Conservation (phyloP, 306 rosid genomes). For the Canavalia ensiformis region DNA sequence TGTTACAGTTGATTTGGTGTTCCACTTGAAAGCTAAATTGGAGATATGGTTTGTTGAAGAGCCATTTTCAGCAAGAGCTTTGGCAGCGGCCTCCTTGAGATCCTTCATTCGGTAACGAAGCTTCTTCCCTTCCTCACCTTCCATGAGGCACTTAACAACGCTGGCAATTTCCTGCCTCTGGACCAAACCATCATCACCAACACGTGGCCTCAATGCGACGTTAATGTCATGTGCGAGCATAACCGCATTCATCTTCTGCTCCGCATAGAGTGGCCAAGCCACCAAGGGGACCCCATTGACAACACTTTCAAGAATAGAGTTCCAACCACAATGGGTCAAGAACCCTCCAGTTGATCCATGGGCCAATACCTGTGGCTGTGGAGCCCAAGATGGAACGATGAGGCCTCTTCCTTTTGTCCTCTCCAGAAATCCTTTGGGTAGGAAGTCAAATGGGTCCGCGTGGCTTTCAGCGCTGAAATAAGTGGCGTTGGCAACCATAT, state of each 20-base stretch:
- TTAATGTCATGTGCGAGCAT: slow-evolving; percentile 56
- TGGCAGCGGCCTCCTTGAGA: slow-evolving; percentile 63
- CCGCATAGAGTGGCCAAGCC: slow-evolving; percentile 86
- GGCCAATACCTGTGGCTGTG: slow-evolving; percentile 68
- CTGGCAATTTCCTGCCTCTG: slow-evolving; percentile 62
- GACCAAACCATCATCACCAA: slow-evolving; percentile 54
- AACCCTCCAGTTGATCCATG: slow-evolving; percentile 77
- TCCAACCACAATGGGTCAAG: slow-evolving; percentile 90
- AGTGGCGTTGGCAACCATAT: slow-evolving; percentile 38
- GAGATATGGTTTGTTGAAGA: slow-evolving; percentile 59
- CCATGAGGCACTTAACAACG: slow-evolving; percentile 64
- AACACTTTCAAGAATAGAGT: slow-evolving; percentile 69
- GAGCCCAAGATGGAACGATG: slow-evolving; percentile 76
- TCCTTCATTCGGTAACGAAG: slow-evolving; percentile 66
- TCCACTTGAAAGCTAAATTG: slow-evolving; percentile 62
- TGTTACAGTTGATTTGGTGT: slow-evolving; percentile 1
- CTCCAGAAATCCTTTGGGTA: slow-evolving; percentile 71
- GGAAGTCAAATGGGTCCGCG: slow-evolving; percentile 49
- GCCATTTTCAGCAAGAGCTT: slow-evolving; percentile 55
- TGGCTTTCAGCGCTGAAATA: slow-evolving; percentile 58
- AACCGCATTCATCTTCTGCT: slow-evolving; percentile 80
- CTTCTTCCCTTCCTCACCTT: slow-evolving; percentile 83
- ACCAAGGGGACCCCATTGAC: slow-evolving; percentile 72
- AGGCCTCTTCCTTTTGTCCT: slow-evolving; percentile 61
- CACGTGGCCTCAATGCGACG: slow-evolving; percentile 58